phyloP scores from a whole-genome alignment of 305 asterid species.

The Fraxinus floribunda region DNA sequence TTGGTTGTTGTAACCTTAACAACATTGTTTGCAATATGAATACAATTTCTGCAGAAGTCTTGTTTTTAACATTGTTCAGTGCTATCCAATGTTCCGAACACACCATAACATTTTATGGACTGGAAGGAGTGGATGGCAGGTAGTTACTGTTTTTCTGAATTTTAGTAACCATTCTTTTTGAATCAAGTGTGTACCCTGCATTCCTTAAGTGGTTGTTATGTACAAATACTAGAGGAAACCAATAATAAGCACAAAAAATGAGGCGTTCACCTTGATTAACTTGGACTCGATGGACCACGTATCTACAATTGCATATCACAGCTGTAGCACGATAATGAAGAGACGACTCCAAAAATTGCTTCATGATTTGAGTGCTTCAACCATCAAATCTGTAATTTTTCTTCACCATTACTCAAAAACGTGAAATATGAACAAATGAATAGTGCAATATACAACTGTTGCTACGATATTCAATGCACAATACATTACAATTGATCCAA shows the following conservation, averaged over 20 bases:
- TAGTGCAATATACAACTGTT: neutral
- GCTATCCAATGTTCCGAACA: neutral
- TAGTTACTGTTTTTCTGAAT: neutral
- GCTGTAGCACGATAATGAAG: neutral
- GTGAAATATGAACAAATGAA: too few species aligned
- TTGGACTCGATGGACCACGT: too few species aligned
- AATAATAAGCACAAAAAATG: neutral
- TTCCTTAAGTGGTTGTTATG: neutral
- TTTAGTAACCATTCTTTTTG: neutral
- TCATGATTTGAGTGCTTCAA: too few species aligned
- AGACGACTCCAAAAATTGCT: neutral
- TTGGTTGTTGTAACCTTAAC: slow-evolving; percentile 60
- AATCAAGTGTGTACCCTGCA: neutral
- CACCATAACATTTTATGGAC: neutral
- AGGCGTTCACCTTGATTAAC: neutral
- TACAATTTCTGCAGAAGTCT: slow-evolving; percentile 35
- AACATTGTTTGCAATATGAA: slow-evolving; percentile 38
- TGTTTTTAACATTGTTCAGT: neutral
- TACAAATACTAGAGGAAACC: too few species aligned
- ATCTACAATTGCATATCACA: neutral
- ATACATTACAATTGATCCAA: neutral
- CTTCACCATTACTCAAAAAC: neutral
- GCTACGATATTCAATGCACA: neutral
- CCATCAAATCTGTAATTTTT: neutral
- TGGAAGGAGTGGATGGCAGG: neutral